Evolutionary conservation across 192 early-diverging fungal species (phyloP).

Genomic region (Podila clonocystis): DNA sequence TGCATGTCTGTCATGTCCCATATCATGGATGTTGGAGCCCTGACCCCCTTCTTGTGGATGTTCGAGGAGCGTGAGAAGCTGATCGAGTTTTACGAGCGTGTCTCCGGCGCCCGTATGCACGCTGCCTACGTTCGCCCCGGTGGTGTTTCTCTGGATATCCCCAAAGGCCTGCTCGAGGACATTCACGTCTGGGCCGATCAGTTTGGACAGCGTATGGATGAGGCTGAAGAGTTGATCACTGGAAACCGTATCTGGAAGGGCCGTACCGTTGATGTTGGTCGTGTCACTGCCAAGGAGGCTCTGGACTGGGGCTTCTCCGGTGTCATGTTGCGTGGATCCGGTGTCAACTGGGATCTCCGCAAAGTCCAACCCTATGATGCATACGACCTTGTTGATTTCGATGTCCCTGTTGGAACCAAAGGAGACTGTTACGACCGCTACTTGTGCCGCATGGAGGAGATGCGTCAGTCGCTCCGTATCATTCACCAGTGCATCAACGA

Average conservation of each 20-base stretch:
- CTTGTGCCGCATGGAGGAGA: conserved; percentile 97
- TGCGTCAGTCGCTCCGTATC: conserved; percentile 96
- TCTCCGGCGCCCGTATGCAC: conserved; percentile 98
- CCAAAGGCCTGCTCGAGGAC: conserved; percentile 93
- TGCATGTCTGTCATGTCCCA: conserved; percentile 98
- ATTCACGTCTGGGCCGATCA: conserved; percentile 95
- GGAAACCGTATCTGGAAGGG: conserved; percentile 96
- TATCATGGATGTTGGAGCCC: conserved; percentile 97
- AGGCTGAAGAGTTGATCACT: conserved; percentile 94
- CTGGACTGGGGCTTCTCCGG: conserved; percentile 94
- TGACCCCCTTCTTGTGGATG: conserved; percentile 99
- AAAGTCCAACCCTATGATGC: conserved; percentile 96
- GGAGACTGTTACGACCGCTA: conserved; percentile 98
- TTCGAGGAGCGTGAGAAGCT: conserved; percentile 99
- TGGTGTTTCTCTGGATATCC: conserved; percentile 93
- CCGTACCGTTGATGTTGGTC: conserved; percentile 88
- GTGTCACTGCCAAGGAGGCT: conserved; percentile 88
- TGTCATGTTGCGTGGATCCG: conserved; percentile 94
- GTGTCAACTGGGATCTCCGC: conserved; percentile 93
- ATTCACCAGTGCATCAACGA: conserved; percentile 96
- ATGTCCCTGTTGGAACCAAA: conserved; percentile 93
- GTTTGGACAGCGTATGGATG: conserved; percentile 90
- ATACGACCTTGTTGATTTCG: conserved; percentile 95
- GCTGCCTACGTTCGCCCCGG: conserved; percentile 97
- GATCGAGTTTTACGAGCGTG: conserved; percentile 99